Evolutionary conservation across 1,139 yeast genomes (phyloP), one percentile per base, ranked within the genome.

Genomic region (Martiniozyma asiatica): DNA sequence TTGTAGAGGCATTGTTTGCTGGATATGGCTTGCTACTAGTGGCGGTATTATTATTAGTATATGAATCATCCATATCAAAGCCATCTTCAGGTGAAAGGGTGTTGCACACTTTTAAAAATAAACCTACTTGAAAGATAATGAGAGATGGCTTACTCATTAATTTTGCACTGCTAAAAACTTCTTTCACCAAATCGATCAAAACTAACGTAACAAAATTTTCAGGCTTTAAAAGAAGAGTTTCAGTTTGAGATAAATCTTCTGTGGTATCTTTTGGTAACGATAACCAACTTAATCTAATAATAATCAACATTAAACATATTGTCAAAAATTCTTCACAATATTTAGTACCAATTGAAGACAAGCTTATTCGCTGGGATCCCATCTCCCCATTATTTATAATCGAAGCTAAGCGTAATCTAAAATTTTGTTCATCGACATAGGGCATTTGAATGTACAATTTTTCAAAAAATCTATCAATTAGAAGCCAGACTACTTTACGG

Each of bases 201-300:
- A 50, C 51, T 45, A 53, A 50, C 1, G 56, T 45, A 14, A 53
- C 44, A 14, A 49, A 37, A 35, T 53, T 53, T 32, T 53, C 58
- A 5, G 58, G 58, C 33, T 41, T 47, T 43, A 49, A 42, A 39
- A 53, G 32, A 5, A 45, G 13, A 15, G 32, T 26, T 29, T 53
- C 58, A n/a, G 51, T 52, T 6, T 38, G 30, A 1, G 52, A 41
- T 16, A 50, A 25, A 8, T 37, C 36, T n/a, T 25, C 25, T 6
- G 35, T 19, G n/a, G 35, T 27, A 6, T 39, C 40, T 6, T 39
- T 40, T 2, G 73, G 72, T 30, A 66, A 42, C 0, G 72, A 62
- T 30, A 65, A 45, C 68, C 72, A 67, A 20, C 68, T 59, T 14
- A 68, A 42, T 38, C 74, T 53, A 24, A 68, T 42, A 9, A 68